phyloP scores from a whole-genome alignment of 257 asterid genomes.

The Paulownia fortunei region DNA sequence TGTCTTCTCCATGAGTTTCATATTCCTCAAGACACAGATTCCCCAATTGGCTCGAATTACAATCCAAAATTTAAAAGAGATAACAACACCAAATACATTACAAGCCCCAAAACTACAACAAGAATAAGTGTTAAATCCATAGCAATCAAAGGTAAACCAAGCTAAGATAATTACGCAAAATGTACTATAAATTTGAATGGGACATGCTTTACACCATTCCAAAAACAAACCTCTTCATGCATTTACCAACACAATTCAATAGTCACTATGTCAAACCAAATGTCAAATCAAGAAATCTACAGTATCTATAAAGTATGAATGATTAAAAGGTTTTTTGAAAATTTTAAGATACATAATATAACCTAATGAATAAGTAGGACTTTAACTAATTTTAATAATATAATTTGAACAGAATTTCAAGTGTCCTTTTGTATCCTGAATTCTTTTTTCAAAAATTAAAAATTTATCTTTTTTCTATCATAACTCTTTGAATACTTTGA shows the following conservation, averaged over 20 bases:
- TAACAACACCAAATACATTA: neutral
- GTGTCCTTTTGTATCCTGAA: too few species aligned
- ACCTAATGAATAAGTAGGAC: too few species aligned
- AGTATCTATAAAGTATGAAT: too few species aligned
- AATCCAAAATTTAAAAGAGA: neutral
- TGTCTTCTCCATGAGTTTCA: neutral
- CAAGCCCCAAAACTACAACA: slow-evolving; percentile 11
- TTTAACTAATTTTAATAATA: too few species aligned
- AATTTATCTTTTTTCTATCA: too few species aligned
- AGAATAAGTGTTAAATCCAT: neutral
- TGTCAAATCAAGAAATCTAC: slow-evolving; percentile 10
- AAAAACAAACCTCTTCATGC: neutral
- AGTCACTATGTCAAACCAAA: slow-evolving; percentile 2
- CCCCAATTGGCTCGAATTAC: neutral
- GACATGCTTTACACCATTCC: too few species aligned
- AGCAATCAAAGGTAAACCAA: neutral
- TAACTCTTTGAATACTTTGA: too few species aligned
- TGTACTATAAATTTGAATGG: neutral
- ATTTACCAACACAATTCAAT: neutral
- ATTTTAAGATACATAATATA: too few species aligned
- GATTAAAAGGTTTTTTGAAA: too few species aligned
- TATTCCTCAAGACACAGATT: neutral
- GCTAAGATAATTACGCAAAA: neutral
- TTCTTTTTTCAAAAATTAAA: too few species aligned
- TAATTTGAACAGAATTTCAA: too few species aligned